These are phyloP conservation scores for Psilocybe sp. DNA, from an alignment of 768 basidiomycete genomes.

Conservation along the genomic window DNA sequence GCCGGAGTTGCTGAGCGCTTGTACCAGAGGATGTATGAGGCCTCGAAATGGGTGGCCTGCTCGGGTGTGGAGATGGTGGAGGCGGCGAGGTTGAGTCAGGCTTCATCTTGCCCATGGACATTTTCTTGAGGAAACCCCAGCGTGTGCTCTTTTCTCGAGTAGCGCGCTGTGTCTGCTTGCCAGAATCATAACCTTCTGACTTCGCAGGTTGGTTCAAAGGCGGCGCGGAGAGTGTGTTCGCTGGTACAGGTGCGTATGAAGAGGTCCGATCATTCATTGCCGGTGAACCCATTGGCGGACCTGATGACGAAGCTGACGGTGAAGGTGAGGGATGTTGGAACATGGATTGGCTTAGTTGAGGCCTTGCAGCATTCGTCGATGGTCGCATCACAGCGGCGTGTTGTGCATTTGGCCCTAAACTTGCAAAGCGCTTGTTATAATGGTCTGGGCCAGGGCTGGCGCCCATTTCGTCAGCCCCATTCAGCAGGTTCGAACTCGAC, in stretches of 20 bases:
- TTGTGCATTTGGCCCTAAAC: slow-evolving; percentile 56
- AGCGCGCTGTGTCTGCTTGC: slow-evolving; percentile 14
- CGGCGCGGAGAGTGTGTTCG: neutral
- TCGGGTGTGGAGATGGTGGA: slow-evolving; percentile 33
- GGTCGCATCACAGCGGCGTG: slow-evolving; percentile 35
- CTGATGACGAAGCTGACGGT: slow-evolving; percentile 15
- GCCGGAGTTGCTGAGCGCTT: neutral
- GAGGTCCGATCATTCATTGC: slow-evolving; percentile 3
- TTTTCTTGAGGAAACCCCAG: slow-evolving; percentile 97
- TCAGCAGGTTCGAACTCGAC: slow-evolving; percentile 67
- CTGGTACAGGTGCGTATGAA: slow-evolving; percentile 10
- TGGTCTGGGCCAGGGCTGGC: slow-evolving; percentile 26
- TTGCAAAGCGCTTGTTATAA: slow-evolving; percentile 61
- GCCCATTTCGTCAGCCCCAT: slow-evolving; percentile 23
- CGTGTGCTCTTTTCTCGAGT: slow-evolving; percentile 65
- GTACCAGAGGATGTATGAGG: slow-evolving; percentile 28
- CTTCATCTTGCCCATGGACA: slow-evolving; percentile 95
- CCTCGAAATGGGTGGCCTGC: slow-evolving; percentile 20
- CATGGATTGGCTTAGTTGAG: slow-evolving; percentile 41
- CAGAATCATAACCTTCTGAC: slow-evolving; percentile 14
- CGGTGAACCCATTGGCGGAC: neutral
- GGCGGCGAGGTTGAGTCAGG: slow-evolving; percentile 45
- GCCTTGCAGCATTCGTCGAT: slow-evolving; percentile 31
- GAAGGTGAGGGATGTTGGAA: slow-evolving; percentile 51
- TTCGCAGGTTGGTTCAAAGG: slow-evolving; percentile 3